phyloP scores from a whole-genome alignment of 495 filamentous ascomycete species.

The Neurospora sp. region DNA sequence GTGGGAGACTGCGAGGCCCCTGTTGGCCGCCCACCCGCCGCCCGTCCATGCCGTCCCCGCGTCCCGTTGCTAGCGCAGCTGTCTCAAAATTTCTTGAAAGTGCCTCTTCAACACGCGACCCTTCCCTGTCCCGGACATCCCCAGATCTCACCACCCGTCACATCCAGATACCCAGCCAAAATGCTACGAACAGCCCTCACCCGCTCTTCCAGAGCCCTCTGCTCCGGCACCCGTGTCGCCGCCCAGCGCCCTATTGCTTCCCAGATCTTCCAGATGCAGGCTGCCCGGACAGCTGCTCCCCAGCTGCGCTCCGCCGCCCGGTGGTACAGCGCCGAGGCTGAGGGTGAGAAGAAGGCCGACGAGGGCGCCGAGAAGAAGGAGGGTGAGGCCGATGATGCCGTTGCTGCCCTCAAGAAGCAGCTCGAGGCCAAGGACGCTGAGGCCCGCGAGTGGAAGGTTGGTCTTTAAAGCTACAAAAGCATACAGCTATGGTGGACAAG shows the following conservation, averaged over 20 bases:
- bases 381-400: slow-evolving; percentile 16
- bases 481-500: not conserved
- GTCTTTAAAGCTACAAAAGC: slow-evolving; percentile 1
- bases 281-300: slow-evolving; percentile 16
- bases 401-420: slow-evolving; percentile 48
- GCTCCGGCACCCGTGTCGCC: slow-evolving; percentile 16
- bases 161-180: slow-evolving; percentile 11
- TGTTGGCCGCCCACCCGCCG: not conserved
- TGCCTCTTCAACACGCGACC: not conserved
- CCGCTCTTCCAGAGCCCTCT: slow-evolving; percentile 28
- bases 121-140: not conserved
- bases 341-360: slow-evolving; percentile 19
- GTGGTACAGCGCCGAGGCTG: slow-evolving; percentile 39
- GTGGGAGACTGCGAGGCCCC: not conserved
- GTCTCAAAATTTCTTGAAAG: slow-evolving; percentile 10
- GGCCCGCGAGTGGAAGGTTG: slow-evolving; percentile 76
- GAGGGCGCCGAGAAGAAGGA: slow-evolving; percentile 19
- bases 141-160: not conserved
- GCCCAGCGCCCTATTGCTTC: slow-evolving; percentile 19
- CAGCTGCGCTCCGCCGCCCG: slow-evolving; percentile 17
- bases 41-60: not conserved
- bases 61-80: not conserved
- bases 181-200: slow-evolving; percentile 37
- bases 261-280: slow-evolving; percentile 22
- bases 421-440: slow-evolving; percentile 80